These are phyloP conservation scores for Boletus barrowsii DNA, from an alignment of 768 basidiomycete species.

Conservation along the genomic window DNA sequence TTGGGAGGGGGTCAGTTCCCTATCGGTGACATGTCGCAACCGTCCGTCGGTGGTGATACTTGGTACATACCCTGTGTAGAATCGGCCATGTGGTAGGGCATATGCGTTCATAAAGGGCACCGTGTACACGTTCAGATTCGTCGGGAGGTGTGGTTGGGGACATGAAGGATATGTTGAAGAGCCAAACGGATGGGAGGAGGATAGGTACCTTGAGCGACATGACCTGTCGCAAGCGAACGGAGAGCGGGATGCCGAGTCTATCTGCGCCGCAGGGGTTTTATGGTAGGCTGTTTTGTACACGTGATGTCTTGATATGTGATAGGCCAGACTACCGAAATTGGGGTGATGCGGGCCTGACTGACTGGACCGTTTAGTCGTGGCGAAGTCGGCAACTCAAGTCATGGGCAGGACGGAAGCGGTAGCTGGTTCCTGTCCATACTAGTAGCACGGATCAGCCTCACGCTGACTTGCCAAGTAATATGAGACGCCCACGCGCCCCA, in stretches of 20 bases:
- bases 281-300: constrained; percentile 10
- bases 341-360: not conserved
- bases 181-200: constrained; percentile 25
- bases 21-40: not conserved
- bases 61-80: constrained; percentile 21
- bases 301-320: constrained; percentile 6
- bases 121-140: constrained; percentile 16
- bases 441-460: not conserved
- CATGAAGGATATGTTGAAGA: constrained; percentile 28
- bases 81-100: constrained; percentile 21
- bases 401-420: too few relatives aligned
- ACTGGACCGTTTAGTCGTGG: too few relatives aligned
- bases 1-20: constrained; percentile 3
- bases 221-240: not conserved
- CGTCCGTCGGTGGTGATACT: too few relatives aligned
- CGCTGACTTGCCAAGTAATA: not conserved
- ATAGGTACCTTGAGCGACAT: constrained; percentile 24
- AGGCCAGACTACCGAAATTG: not conserved
- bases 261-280: constrained; percentile 5
- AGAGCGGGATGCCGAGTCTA: not conserved
- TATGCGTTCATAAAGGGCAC: constrained; percentile 22
- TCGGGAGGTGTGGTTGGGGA: constrained; percentile 21
- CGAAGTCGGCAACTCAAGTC: too few relatives aligned
- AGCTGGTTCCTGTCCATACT: too few relatives aligned
- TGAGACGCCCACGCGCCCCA: too few relatives aligned